Percentiles rank a stretch among this genome's conserved stretches.
Evolutionary conservation across 2,329 filamentous ascomycete genomes (phyloP).

Genomic region (Talaromyces albobiverticillius): DNA sequence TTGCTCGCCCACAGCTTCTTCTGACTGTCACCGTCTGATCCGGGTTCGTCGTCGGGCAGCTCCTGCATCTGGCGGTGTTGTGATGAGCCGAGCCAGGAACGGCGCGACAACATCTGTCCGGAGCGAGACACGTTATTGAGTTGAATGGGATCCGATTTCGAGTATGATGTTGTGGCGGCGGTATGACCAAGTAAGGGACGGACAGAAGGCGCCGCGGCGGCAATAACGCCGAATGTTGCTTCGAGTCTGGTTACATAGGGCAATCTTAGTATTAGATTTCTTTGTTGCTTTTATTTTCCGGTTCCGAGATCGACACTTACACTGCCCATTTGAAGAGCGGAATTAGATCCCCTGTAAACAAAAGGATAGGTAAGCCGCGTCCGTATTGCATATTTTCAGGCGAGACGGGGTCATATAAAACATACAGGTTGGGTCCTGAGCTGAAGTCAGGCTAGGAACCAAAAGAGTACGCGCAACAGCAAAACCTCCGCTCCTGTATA

Average conservation of each 20-base stretch:
- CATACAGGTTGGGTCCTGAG: constrained; percentile 9
- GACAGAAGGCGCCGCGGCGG: background rate
- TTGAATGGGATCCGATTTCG: constrained; percentile 3
- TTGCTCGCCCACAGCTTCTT: background rate
- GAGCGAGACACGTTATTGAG: constrained; percentile 7
- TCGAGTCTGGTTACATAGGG: constrained; percentile 1
- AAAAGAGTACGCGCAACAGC: constrained; percentile 7
- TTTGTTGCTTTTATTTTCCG: background rate
- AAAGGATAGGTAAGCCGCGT: background rate
- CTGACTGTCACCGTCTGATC: constrained; percentile 4
- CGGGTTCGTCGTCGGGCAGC: background rate
- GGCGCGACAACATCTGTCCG: background rate
- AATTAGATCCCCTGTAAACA: constrained; percentile 3
- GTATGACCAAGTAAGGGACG: constrained; percentile 9
- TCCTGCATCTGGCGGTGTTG: constrained; percentile 3
- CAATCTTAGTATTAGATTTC: background rate
- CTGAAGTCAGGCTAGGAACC: constrained; percentile 10
- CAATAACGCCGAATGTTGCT: constrained; percentile 9
- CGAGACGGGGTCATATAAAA: background rate
- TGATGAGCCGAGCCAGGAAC: constrained; percentile 5
- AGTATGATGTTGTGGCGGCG: constrained; percentile 2
- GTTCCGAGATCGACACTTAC: background rate
- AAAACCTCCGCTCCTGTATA: constrained; percentile 9
- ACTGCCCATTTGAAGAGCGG: constrained; percentile 11
- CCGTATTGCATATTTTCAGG: background rate